phyloP scores from a whole-genome alignment of 306 rosid species.

The Cucumis melo region DNA sequence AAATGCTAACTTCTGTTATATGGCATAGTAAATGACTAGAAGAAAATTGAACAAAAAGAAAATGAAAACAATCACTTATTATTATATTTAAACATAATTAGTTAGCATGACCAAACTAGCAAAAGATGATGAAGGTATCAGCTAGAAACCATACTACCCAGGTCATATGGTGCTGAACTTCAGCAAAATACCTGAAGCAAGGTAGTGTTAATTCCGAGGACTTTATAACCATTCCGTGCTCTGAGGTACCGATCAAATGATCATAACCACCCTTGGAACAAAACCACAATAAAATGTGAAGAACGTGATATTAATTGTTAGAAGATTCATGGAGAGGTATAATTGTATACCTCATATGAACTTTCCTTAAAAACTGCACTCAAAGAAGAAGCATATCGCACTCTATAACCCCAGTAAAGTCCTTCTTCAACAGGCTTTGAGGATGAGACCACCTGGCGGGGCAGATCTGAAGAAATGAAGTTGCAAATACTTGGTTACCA shows the following conservation, averaged over 20 bases:
- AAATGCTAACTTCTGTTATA: neutral
- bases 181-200: constrained; percentile 44
- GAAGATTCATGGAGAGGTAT: neutral
- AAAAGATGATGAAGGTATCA: neutral
- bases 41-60: neutral
- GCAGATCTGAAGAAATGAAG: constrained; percentile 34
- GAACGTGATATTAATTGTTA: neutral
- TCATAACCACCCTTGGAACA: constrained; percentile 84
- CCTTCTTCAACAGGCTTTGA: constrained; percentile 84
- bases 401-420: constrained; percentile 88
- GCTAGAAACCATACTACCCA: neutral
- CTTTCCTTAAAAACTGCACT: constrained; percentile 55
- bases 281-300: constrained; percentile 8
- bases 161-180: neutral
- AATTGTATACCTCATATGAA: constrained; percentile 42
- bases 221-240: constrained; percentile 57
- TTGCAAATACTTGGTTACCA: neutral
- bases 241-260: constrained; percentile 86
- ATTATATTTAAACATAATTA: neutral
- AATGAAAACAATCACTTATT: neutral
- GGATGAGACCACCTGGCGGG: constrained; percentile 49
- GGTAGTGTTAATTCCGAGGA: constrained; percentile 71
- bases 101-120: neutral
- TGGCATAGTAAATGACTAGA: neutral
- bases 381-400: constrained; percentile 73